A percentile compares a stretch with the other conserved stretches of the same genome.
These are phyloP conservation scores for Phyllosticta citriasiana DNA, from an alignment of 2,329 filamentous ascomycete genomes.

Conservation along the genomic window DNA sequence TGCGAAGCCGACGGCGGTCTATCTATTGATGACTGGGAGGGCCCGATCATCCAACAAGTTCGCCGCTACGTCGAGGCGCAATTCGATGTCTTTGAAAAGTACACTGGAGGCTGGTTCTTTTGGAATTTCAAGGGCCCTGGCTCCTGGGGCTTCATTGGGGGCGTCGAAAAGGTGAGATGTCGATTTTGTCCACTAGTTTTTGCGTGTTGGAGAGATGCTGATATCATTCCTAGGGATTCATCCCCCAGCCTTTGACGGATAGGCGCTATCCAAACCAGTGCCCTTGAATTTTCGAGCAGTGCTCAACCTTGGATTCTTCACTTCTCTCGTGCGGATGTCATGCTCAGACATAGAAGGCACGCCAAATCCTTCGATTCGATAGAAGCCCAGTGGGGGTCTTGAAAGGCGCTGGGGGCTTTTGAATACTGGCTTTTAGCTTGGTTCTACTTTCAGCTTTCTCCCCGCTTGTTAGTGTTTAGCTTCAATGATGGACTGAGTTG, in stretches of 20 bases:
- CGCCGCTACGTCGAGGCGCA: conserved; percentile 35
- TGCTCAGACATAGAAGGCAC: neutral
- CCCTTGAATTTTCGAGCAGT: neutral
- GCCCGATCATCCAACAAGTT: conserved; percentile 27
- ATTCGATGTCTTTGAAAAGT: conserved; percentile 33
- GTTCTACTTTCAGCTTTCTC: no score
- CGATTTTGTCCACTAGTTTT: neutral
- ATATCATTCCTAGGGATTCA: conserved; percentile 1
- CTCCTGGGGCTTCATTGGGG: conserved; percentile 33
- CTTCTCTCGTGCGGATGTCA: neutral
- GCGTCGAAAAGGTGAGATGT: conserved; percentile 25
- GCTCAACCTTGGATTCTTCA: neutral
- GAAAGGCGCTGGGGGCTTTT: no score
- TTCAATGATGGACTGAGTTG: no score
- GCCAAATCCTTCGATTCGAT: no score
- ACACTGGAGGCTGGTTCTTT: conserved; percentile 30
- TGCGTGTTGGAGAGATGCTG: neutral
- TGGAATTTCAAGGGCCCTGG: conserved; percentile 35
- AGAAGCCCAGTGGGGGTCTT: no score
- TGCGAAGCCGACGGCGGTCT: conserved; percentile 25
- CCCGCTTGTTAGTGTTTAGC: no score
- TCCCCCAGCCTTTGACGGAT: neutral
- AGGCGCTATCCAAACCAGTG: conserved; percentile 3
- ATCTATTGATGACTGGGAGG: conserved; percentile 23
- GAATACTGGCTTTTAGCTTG: no score